Evolutionary conservation across 1,284 basidiomycete species (phyloP).

Genomic region (Mycosarcoma maydis): DNA sequence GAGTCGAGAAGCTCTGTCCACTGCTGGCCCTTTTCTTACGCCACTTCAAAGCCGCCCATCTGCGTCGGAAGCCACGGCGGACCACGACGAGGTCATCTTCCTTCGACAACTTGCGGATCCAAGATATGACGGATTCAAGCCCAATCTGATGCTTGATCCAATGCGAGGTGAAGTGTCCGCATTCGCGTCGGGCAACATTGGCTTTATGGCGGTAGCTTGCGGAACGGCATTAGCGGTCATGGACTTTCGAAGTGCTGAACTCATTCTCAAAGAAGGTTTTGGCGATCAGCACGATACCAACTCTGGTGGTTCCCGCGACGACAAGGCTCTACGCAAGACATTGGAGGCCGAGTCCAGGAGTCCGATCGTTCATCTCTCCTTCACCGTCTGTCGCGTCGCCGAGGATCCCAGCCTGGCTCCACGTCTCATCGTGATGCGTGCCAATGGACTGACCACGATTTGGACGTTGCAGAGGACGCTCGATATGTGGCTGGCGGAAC

Average conservation of each 20-base stretch:
- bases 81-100: conserved; percentile 29
- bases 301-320: conserved; percentile 18
- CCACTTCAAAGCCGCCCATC: background rate
- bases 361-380: conserved; percentile 46
- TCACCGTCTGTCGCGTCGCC: conserved; percentile 52
- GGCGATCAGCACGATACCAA: conserved; percentile 25
- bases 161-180: conserved; percentile 54
- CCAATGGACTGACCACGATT: conserved; percentile 50
- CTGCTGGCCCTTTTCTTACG: background rate
- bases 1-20: background rate
- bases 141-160: conserved; percentile 52
- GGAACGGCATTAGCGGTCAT: conserved; percentile 57
- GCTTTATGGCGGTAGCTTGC: conserved; percentile 58
- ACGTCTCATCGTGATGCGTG: conserved; percentile 53
- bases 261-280: conserved; percentile 60
- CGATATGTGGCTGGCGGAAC: conserved; percentile 53
- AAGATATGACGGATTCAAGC: conserved; percentile 58
- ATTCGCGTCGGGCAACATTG: conserved; percentile 51
- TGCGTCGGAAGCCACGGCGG: background rate
- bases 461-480: conserved; percentile 58
- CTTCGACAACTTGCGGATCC: conserved; percentile 44
- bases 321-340: conserved; percentile 30
- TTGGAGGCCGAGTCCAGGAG: conserved; percentile 52
- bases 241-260: conserved; percentile 55
- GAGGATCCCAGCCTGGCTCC: conserved; percentile 53